Evolutionary conservation across 352 stramenopile genomes (phyloP).

Genomic region (Pythium aquatile): DNA sequence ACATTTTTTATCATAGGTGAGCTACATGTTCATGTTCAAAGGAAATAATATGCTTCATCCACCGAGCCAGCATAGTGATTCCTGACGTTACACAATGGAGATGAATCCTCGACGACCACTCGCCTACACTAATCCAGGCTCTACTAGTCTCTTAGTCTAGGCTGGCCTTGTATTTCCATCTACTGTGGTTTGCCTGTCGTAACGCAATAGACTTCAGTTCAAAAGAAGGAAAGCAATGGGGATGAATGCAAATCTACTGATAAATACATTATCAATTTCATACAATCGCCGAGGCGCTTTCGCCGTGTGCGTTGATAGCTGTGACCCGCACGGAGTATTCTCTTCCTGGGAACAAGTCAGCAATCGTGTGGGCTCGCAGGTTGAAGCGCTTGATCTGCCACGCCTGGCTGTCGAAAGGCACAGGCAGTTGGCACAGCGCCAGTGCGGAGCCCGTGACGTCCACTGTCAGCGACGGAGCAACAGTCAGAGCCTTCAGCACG

Average conservation of each 20-base stretch:
- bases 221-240: no score
- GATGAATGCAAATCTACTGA: neutral
- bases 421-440: constrained; percentile 42
- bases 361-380: constrained; percentile 52
- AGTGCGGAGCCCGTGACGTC: constrained; percentile 23
- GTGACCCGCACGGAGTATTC: constrained; percentile 69
- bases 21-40: no score
- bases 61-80: no score
- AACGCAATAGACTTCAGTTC: no score
- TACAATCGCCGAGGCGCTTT: constrained; percentile 37
- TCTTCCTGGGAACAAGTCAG: constrained; percentile 55
- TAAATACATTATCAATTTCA: constrained; percentile 8
- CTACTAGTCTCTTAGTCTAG: no score
- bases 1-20: no score
- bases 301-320: constrained; percentile 38
- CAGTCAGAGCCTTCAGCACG: constrained; percentile 38
- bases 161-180: no score
- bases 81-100: no score
- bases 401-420: constrained; percentile 47
- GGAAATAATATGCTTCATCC: no score
- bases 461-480: constrained; percentile 20
- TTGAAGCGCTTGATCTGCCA: constrained; percentile 67
- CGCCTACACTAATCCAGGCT: no score
- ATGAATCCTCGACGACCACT: no score
- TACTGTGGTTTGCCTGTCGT: no score